Conservation (phyloP, 2,329 filamentous ascomycete species). For the Microdochium bolleyi region DNA sequence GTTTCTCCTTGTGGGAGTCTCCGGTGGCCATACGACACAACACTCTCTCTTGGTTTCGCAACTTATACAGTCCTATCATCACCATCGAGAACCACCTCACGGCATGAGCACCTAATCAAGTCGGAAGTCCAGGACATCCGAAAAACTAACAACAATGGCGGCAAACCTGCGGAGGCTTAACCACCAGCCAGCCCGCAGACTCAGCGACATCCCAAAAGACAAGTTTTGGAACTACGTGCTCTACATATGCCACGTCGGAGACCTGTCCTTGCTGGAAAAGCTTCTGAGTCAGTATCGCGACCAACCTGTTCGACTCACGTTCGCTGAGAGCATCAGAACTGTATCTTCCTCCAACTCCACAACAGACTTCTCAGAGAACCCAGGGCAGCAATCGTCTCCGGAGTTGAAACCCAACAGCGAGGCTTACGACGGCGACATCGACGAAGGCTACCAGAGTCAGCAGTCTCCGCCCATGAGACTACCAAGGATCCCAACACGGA, state of each 20-base stretch:
- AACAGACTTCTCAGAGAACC: background rate
- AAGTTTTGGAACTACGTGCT: background rate
- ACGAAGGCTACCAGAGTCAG: background rate
- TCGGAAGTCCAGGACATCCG: background rate
- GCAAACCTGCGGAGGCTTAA: background rate
- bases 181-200: background rate
- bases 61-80: too few relatives aligned
- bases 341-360: background rate
- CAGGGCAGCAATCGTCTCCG: background rate
- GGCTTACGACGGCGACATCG: background rate
- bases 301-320: background rate
- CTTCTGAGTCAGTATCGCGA: background rate
- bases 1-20: too few relatives aligned
- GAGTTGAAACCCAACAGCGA: background rate
- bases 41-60: too few relatives aligned
- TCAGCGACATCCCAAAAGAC: background rate
- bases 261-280: background rate
- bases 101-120: too few relatives aligned
- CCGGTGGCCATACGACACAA: too few relatives aligned
- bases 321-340: background rate
- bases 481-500: background rate
- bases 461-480: background rate
- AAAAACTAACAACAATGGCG: background rate
- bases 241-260: background rate
- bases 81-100: too few relatives aligned